Evolutionary conservation across 2,329 filamentous ascomycete genomes (phyloP).

Genomic region (Xylaria sp.): DNA sequence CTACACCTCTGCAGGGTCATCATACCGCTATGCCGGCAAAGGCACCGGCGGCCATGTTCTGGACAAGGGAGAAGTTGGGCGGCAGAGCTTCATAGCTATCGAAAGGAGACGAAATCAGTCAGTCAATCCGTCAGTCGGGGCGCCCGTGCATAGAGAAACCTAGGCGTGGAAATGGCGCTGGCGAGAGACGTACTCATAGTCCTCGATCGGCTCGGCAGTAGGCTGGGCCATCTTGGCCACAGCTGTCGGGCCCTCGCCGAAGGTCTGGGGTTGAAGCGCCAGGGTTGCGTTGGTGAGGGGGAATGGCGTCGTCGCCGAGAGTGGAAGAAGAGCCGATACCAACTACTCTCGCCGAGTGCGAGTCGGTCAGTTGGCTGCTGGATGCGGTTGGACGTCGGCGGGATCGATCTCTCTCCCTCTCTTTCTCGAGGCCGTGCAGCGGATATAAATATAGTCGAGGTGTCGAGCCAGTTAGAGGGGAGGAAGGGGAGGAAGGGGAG

Average conservation of each 20-base stretch:
- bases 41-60: constrained; percentile 96
- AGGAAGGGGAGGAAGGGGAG: background rate
- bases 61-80: constrained; percentile 90
- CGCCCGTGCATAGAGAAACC: background rate
- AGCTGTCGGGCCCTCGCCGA: constrained; percentile 72
- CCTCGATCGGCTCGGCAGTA: constrained; percentile 70
- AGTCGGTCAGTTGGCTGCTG: background rate
- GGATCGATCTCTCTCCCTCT: background rate
- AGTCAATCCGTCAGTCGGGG: background rate
- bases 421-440: background rate
- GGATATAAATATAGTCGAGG: background rate
- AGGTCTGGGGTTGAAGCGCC: constrained; percentile 69
- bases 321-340: background rate
- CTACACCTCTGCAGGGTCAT: background rate
- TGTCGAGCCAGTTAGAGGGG: background rate
- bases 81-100: constrained; percentile 88
- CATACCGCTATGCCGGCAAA: constrained; percentile 93
- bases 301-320: constrained; percentile 33
- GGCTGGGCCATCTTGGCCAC: constrained; percentile 77
- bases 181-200: constrained; percentile 68
- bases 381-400: background rate
- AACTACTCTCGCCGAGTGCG: constrained; percentile 6
- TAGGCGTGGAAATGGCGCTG: background rate
- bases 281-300: constrained; percentile 61
- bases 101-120: constrained; percentile 15